Percentiles rank a stretch among this genome's conserved stretches.
phyloP scores from a whole-genome alignment of 1,284 basidiomycete genomes.

The Irpex sp. region DNA sequence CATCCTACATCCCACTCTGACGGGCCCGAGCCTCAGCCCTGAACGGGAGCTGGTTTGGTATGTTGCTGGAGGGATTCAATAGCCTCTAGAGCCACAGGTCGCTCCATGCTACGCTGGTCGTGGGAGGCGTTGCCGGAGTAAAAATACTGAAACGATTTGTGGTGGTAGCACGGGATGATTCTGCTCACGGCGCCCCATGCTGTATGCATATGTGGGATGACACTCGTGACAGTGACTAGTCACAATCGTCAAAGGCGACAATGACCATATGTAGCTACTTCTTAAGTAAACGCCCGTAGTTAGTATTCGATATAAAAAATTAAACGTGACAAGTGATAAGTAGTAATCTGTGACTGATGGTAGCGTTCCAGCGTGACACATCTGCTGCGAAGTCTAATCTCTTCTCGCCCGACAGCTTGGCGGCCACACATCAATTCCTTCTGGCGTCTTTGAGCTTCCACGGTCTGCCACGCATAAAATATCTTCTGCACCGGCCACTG shows the following conservation, averaged over 20 bases:
- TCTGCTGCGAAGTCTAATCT: background rate
- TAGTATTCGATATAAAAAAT: no score
- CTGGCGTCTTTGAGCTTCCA: background rate
- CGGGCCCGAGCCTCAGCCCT: background rate
- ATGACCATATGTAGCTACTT: background rate
- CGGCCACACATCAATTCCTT: background rate
- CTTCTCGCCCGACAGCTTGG: background rate
- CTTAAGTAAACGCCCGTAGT: no score
- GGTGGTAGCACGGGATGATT: background rate
- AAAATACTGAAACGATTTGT: background rate
- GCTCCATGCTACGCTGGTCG: background rate
- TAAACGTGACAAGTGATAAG: no score
- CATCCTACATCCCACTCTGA: background rate
- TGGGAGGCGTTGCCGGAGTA: background rate
- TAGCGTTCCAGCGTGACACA: background rate
- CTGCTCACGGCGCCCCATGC: background rate
- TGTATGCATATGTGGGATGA: no score
- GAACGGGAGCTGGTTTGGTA: background rate
- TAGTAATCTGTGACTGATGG: no score
- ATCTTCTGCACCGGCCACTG: background rate
- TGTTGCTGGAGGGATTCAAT: background rate
- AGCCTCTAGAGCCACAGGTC: background rate
- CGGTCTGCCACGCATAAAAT: background rate
- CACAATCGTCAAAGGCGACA: background rate
- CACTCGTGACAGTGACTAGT: background rate